Base-by-base conservation (phyloP, 306 rosid species). In the Vicia villosa region DNA sequence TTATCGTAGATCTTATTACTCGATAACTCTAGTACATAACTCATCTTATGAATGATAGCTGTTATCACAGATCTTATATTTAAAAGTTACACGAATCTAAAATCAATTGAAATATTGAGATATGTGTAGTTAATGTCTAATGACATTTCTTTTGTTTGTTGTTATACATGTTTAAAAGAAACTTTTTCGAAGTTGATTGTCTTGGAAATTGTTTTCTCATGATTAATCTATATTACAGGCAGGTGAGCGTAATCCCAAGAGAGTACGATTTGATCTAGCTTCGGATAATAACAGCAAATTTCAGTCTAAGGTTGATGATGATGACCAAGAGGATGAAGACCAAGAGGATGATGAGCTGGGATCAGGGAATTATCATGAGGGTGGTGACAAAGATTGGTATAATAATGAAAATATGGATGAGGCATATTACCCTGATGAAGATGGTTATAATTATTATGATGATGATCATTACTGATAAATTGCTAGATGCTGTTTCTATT, bases 241-340 rank as follows among this genome's bases (percentile, higher is more conserved):
- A 20, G 51, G 38, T 12, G 40, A 36, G 0, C 73, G 58, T 63
- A 63, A 40, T 60, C 55, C 68, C 42, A 78, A 82, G 43, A 82
- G 71, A 61, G 81, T 62, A 15, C 55, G 40, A 51, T 74, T 63
- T 56, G 72, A 81, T n/a, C 62, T 51, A 46, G 42, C 71, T 45
- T 9, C 66, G 16, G 77, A 69, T 58, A 49, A 64, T 41, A 16
- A 54, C 22, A 65, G 20, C 37, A 52, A 72, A 12, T 4, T 10
- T 22, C 14, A 28, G 57, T 46, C 69, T 6, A 26, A 70, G 24
- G 14, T 49, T 10, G 63, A 71, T 40, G 38, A 34, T 1, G 28
- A 24, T 24, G 50, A 32, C 17, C 68, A 51, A 19, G 43, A 59
- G 12, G 54, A 75, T 7, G 78, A 72, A 1, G 50, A 32, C 16